Percentiles rank a stretch among this genome's conserved stretches.
These are phyloP conservation scores for Scedosporium boydii DNA, from an alignment of 2,329 filamentous ascomycete genomes.

Conservation along the genomic window DNA sequence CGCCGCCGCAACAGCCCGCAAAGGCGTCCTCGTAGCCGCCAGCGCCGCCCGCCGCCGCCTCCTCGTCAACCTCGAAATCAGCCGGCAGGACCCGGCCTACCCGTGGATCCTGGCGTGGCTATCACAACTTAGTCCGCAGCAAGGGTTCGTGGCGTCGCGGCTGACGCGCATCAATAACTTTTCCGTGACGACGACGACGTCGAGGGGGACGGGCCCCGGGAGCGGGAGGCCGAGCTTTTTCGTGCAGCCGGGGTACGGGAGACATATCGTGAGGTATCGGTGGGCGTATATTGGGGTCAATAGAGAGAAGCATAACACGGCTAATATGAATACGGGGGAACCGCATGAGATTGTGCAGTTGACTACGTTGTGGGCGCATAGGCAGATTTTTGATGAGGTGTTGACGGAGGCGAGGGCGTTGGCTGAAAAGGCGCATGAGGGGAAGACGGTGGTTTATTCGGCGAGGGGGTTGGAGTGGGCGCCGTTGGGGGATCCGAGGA, in stretches of 20 bases:
- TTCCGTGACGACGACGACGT: constrained; percentile 42
- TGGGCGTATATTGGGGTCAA: constrained; percentile 82
- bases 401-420: constrained; percentile 80
- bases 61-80: constrained; percentile 93
- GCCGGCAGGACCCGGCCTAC: constrained; percentile 86
- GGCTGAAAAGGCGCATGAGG: constrained; percentile 71
- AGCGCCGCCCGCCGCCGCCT: constrained; percentile 71
- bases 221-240: constrained; percentile 67
- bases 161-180: constrained; percentile 52
- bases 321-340: constrained; percentile 71
- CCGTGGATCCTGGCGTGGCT: constrained; percentile 94
- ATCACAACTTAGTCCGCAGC: constrained; percentile 71
- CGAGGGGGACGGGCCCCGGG: constrained; percentile 42
- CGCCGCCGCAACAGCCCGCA: constrained; percentile 69
- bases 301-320: constrained; percentile 75
- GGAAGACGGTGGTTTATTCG: constrained; percentile 88
- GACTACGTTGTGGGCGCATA: constrained; percentile 82
- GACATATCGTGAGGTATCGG: constrained; percentile 78
- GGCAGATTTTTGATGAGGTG: constrained; percentile 81
- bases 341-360: constrained; percentile 92
- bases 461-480: constrained; percentile 78
- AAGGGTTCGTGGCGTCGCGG: constrained; percentile 51
- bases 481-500: constrained; percentile 71
- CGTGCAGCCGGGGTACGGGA: constrained; percentile 82
- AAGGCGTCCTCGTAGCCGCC: constrained; percentile 63